Conservation (phyloP, 2,329 filamentous ascomycete genomes). For the Ophiostoma angusticollis region DNA sequence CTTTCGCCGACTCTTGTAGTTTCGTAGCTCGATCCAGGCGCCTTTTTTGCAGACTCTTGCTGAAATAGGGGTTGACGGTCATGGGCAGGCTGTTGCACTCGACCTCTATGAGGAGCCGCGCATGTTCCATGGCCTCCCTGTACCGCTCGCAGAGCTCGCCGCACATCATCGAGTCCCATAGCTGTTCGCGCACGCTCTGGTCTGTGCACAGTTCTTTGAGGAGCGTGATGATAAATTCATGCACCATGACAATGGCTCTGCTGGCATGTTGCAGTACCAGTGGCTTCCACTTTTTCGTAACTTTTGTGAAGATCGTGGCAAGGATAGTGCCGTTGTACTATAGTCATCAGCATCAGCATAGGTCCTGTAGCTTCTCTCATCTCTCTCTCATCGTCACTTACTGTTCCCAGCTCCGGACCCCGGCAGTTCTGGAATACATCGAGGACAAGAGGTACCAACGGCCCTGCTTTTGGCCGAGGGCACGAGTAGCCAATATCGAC, state of each 20-base stretch:
- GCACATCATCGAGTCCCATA: constrained; percentile 31
- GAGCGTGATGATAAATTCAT: constrained; percentile 35
- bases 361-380: too few species aligned
- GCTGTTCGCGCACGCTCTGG: constrained; percentile 24
- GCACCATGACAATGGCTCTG: constrained; percentile 36
- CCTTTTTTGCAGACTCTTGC: constrained; percentile 21
- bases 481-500: constrained; percentile 17
- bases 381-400: constrained; percentile 22
- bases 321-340: constrained; percentile 30
- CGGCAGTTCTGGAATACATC: constrained; percentile 30
- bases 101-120: constrained; percentile 37
- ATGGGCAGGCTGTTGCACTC: constrained; percentile 32
- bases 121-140: constrained; percentile 32
- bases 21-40: constrained; percentile 17
- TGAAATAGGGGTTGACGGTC: constrained; percentile 43
- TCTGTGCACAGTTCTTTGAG: constrained; percentile 33
- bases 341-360: constrained; percentile 2
- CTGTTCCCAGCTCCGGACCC: constrained; percentile 42
- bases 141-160: constrained; percentile 35
- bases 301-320: constrained; percentile 34
- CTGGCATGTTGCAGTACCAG: constrained; percentile 37
- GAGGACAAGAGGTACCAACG: constrained; percentile 33
- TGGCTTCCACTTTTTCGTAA: constrained; percentile 39
- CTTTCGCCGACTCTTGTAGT: not conserved
- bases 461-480: constrained; percentile 5